A percentile compares a stretch with the other conserved stretches of the same genome.
These are phyloP conservation scores for Tulasnella sp. DNA, from an alignment of 768 basidiomycete species.

Conservation along the genomic window DNA sequence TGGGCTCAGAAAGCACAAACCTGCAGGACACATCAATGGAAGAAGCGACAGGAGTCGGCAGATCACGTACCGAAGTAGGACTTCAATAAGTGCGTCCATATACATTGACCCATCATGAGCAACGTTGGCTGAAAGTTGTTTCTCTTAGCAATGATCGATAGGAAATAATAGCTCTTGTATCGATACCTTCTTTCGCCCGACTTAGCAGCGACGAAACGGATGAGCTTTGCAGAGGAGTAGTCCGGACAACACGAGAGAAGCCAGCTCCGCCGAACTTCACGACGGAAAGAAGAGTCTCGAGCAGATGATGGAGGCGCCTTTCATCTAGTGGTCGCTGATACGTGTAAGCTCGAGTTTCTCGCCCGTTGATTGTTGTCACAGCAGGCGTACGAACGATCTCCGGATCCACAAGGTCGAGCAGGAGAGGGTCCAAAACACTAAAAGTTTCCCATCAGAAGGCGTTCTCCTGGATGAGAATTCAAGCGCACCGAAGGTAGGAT, in stretches of 20 bases:
- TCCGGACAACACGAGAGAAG: constrained; percentile 62
- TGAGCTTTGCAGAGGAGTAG: constrained; percentile 51
- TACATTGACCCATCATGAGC: constrained; percentile 36
- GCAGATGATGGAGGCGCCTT: constrained; percentile 52
- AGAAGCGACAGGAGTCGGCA: background rate
- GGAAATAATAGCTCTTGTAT: background rate
- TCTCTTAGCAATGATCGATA: background rate
- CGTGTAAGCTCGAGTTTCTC: constrained; percentile 50
- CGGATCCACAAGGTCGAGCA: constrained; percentile 67
- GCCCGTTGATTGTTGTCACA: constrained; percentile 44
- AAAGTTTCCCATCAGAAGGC: background rate
- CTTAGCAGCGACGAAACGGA: constrained; percentile 49
- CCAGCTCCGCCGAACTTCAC: constrained; percentile 85
- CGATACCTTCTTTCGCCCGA: constrained; percentile 49
- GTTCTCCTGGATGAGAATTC: background rate
- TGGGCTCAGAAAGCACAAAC: constrained; percentile 70
- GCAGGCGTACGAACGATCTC: constrained; percentile 42
- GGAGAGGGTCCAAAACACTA: constrained; percentile 83
- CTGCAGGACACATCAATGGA: constrained; percentile 28
- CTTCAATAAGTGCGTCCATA: constrained; percentile 61
- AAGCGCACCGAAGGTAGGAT: constrained; percentile 69
- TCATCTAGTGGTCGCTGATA: constrained; percentile 76
- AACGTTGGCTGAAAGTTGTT: constrained; percentile 33
- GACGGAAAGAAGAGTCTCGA: constrained; percentile 67
- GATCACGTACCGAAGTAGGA: constrained; percentile 51